Percentiles rank a stretch among this genome's conserved stretches.
phyloP scores from a whole-genome alignment of 192 early-diverging fungal species.

The Dispira simplex region DNA sequence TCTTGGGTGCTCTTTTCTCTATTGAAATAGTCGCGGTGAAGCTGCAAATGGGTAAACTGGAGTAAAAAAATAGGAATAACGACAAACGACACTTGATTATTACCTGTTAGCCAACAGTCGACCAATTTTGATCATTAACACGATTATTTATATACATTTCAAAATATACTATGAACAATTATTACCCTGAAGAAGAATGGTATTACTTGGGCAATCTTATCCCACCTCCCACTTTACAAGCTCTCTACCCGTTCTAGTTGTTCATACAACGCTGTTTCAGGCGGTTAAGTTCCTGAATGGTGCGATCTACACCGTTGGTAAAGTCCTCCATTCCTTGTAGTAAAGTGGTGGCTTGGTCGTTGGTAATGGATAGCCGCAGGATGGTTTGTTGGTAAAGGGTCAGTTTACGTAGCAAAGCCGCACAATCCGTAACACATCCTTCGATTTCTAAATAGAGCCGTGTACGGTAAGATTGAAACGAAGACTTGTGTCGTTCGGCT shows the following conservation, averaged over 20 bases:
- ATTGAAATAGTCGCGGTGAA: too few species aligned
- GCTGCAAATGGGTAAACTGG: too few species aligned
- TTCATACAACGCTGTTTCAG: background rate
- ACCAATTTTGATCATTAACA: background rate
- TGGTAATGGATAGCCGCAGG: background rate
- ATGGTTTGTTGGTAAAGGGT: background rate
- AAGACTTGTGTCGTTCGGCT: background rate
- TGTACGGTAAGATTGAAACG: conserved; percentile 2
- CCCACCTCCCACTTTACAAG: too few species aligned
- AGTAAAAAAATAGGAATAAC: too few species aligned
- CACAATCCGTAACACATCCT: conserved; percentile 6
- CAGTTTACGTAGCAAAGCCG: background rate
- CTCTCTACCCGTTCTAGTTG: background rate
- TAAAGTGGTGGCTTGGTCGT: background rate
- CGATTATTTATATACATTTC: too few species aligned
- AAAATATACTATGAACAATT: too few species aligned
- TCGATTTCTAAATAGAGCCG: conserved; percentile 6
- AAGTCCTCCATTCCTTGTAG: background rate
- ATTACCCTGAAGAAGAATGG: too few species aligned
- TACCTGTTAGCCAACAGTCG: too few species aligned
- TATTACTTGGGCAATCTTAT: too few species aligned
- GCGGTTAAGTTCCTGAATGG: background rate
- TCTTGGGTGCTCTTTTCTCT: too few species aligned
- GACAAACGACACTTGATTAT: too few species aligned
- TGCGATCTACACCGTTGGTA: background rate